phyloP scores from a whole-genome alignment of 192 early-diverging fungal genomes.

The Chytriomyces confervae region DNA sequence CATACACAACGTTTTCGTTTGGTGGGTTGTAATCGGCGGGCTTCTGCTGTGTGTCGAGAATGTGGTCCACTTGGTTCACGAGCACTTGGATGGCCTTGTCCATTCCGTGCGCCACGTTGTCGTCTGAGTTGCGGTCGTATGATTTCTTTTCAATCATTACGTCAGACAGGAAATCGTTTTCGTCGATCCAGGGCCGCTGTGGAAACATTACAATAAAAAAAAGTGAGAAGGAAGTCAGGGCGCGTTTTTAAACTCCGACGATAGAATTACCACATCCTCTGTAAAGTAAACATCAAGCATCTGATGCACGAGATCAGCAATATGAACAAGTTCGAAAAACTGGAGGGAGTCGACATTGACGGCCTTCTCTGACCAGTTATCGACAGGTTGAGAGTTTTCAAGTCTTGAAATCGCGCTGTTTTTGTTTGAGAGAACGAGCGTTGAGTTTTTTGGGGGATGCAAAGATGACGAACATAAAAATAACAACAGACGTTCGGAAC shows the following conservation, averaged over 20 bases:
- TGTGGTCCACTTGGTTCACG: conserved; percentile 82
- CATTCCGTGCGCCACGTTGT: conserved; percentile 89
- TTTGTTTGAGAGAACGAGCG: not conserved
- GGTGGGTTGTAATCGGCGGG: conserved; percentile 73
- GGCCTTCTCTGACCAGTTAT: conserved; percentile 45
- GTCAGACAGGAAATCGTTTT: conserved; percentile 88
- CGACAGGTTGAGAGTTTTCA: conserved; percentile 41
- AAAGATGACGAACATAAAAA: conserved; percentile 14
- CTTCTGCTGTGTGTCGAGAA: conserved; percentile 75
- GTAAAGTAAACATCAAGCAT: conserved; percentile 94
- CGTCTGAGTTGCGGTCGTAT: conserved; percentile 86
- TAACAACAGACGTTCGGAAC: conserved; percentile 55
- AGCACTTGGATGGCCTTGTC: conserved; percentile 89
- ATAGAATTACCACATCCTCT: conserved; percentile 74
- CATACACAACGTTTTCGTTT: conserved; percentile 55
- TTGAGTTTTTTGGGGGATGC: not conserved
- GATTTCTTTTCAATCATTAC: conserved; percentile 91
- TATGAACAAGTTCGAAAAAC: conserved; percentile 94
- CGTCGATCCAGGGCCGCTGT: conserved; percentile 76
- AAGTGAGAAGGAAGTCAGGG: not conserved
- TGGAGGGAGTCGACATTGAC: conserved; percentile 70
- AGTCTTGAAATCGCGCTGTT: conserved; percentile 52
- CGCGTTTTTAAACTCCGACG: no score
- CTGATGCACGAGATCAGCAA: conserved; percentile 91
- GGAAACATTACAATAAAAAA: conserved; percentile 13